Evolutionary conservation across 768 basidiomycete species (phyloP).

Genomic region (Inosperma sp.): DNA sequence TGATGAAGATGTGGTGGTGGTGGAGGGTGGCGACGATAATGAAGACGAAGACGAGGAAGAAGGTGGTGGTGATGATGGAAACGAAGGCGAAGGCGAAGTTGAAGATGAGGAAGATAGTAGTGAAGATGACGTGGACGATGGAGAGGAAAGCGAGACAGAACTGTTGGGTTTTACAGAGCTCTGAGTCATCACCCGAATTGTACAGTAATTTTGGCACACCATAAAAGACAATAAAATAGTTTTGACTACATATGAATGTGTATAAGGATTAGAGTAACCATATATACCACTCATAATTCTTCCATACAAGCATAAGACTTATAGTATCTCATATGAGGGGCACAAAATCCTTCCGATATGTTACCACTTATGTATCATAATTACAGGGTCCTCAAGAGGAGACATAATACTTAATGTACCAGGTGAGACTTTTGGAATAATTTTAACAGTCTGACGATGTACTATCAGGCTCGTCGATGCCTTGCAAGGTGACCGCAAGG

Average conservation of each 20-base stretch:
- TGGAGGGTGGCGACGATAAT: not conserved
- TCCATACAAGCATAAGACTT: too few relatives aligned
- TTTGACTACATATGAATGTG: not conserved
- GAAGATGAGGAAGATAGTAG: not conserved
- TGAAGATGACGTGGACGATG: not conserved
- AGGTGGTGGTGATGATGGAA: not conserved
- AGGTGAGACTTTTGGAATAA: too few relatives aligned
- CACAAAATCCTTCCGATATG: too few relatives aligned
- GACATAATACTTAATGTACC: too few relatives aligned
- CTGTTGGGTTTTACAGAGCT: constrained; percentile 4
- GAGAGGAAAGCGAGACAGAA: constrained; percentile 4
- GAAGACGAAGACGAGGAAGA: not conserved
- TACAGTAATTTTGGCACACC: not conserved
- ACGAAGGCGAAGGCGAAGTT: not conserved
- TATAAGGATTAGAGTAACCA: too few relatives aligned
- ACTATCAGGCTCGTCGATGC: too few relatives aligned
- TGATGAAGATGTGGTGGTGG: not conserved
- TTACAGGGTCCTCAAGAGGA: too few relatives aligned
- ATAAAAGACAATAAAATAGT: not conserved
- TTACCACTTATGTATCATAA: too few relatives aligned
- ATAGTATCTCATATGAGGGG: too few relatives aligned
- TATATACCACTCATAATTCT: too few relatives aligned
- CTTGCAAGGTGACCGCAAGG: too few relatives aligned
- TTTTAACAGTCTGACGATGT: too few relatives aligned
- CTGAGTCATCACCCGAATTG: not conserved